These are phyloP conservation scores for Penicillium sp. DNA, from an alignment of 2,329 filamentous ascomycete species.

Conservation along the genomic window DNA sequence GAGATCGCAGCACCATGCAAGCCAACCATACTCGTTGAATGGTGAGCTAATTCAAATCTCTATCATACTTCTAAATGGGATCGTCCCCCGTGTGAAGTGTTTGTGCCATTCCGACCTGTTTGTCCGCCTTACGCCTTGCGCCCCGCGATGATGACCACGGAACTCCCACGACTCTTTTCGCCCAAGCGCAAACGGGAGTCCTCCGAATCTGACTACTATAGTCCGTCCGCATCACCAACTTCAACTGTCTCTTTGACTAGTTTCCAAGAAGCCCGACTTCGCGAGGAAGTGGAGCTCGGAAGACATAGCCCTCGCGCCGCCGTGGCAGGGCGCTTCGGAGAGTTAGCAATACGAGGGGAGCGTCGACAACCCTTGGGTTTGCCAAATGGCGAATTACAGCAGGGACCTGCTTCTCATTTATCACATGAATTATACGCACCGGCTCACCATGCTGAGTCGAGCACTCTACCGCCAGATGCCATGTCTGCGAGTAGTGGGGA, in stretches of 20 bases:
- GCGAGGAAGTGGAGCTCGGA: conserved; percentile 30
- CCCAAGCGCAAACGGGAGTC: conserved; percentile 35
- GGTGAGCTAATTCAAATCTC: conserved; percentile 10
- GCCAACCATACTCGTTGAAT: conserved; percentile 7
- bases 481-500: conserved; percentile 9
- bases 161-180: conserved; percentile 24
- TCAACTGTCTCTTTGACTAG: conserved; percentile 30
- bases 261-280: conserved; percentile 27
- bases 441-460: conserved; percentile 6
- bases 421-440: conserved; percentile 13
- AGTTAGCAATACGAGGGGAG: conserved; percentile 37
- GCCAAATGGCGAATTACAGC: conserved; percentile 11
- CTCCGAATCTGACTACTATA: conserved; percentile 28
- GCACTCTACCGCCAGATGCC: conserved; percentile 22
- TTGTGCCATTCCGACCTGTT: conserved; percentile 19
- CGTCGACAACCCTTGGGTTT: conserved; percentile 14
- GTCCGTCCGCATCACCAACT: conserved; percentile 29
- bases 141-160: conserved; percentile 31
- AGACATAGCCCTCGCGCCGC: conserved; percentile 36
- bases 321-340: conserved; percentile 38
- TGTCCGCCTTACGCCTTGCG: conserved; percentile 16
- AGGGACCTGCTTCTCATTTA: conserved; percentile 6
- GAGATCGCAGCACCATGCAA: conserved; percentile 10
- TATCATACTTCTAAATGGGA: conserved; percentile 4
- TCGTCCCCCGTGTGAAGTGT: conserved; percentile 8